Evolutionary conservation across 2,329 filamentous ascomycete genomes (phyloP), one percentile per base, ranked within the genome.

Genomic region (Phialophora macrospora): DNA sequence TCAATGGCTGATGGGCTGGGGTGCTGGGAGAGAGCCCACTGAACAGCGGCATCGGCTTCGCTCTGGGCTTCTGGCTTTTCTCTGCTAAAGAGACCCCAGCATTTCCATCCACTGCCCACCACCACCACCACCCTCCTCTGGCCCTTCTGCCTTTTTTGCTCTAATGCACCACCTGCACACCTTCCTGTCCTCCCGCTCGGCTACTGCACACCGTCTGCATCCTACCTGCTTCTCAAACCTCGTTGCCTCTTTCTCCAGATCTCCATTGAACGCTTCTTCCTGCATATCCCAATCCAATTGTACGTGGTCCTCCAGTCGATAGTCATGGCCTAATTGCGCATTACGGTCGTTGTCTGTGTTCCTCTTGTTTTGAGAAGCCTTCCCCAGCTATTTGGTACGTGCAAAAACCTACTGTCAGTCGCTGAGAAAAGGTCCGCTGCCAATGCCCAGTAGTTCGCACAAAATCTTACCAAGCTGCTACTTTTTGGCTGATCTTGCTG

Each of bases 131-230:
- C 32, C 51, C 51, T 48, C 51, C 51, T 48, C 60, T 52, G 34
- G 38, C 51, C 51, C 41, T 51, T 63, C 60, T 56, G 54, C 55
- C 62, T 55, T 63, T 63, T 65, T 30, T 67, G 67, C 67, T 69
- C 67, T 69, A 69, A 69, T 69, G 67, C 67, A 69, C 65, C 67
- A 66, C 65, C 62, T 66, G 62, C 67, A 66, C 67, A 63, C 67
- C 59, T 62, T 64, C 63, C 64, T 58, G 63, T 60, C 61, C 60
- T 69, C 67, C 67, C 67, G 67, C 67, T 69, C 67, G 67, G 67
- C 67, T 69, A 69, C 64, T 63, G 60, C 60, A 63, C 67, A 69
- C 64, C 67, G 64, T 67, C 63, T 69, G 67, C 67, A 67, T 69
- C 67, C 64, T 63, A 63, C 60, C 41, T 69, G 67, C 67, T 68